phyloP scores from a whole-genome alignment of 208 protist species.

The Leishmania tropica region DNA sequence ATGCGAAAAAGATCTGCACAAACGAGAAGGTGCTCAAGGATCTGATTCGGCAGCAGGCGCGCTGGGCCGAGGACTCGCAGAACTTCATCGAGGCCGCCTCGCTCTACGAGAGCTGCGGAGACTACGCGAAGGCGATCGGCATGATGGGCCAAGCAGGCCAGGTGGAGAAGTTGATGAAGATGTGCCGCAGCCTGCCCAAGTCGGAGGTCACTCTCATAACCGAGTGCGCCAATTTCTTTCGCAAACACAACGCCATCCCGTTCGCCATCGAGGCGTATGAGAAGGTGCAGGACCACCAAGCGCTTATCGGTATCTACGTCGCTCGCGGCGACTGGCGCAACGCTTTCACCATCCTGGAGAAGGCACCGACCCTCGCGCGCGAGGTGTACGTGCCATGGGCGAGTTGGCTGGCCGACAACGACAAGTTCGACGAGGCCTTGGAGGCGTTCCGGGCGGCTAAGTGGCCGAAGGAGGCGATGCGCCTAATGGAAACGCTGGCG shows the following conservation, averaged over 20 bases:
- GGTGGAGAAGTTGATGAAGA: conserved; percentile 87
- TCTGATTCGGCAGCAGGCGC: conserved; percentile 92
- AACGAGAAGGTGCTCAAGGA: conserved; percentile 88
- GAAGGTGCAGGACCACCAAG: conserved; percentile 86
- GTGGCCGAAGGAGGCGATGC: conserved; percentile 87
- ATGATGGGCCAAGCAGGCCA: conserved; percentile 89
- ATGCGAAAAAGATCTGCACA: conserved; percentile 91
- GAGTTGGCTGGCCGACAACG: conserved; percentile 94
- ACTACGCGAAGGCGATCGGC: conserved; percentile 82
- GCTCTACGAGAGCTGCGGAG: conserved; percentile 90
- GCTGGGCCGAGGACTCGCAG: conserved; percentile 92
- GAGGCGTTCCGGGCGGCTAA: conserved; percentile 93
- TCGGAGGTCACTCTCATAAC: conserved; percentile 85
- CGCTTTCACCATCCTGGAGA: conserved; percentile 89
- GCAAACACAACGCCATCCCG: conserved; percentile 62
- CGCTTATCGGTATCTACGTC: conserved; percentile 92
- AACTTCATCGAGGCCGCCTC: conserved; percentile 89
- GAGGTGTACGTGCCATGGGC: conserved; percentile 98
- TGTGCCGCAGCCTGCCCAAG: conserved; percentile 83
- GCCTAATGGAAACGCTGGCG: conserved; percentile 93
- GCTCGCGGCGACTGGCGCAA: conserved; percentile 88
- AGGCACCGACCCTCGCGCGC: conserved; percentile 74
- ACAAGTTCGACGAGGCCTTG: conserved; percentile 95
- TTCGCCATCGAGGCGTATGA: conserved; percentile 93
- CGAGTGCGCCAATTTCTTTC: conserved; percentile 88